Percentiles rank a stretch among this genome's conserved stretches.
Conservation (phyloP, 352 stramenopile species). For the Pythium aquatile region DNA sequence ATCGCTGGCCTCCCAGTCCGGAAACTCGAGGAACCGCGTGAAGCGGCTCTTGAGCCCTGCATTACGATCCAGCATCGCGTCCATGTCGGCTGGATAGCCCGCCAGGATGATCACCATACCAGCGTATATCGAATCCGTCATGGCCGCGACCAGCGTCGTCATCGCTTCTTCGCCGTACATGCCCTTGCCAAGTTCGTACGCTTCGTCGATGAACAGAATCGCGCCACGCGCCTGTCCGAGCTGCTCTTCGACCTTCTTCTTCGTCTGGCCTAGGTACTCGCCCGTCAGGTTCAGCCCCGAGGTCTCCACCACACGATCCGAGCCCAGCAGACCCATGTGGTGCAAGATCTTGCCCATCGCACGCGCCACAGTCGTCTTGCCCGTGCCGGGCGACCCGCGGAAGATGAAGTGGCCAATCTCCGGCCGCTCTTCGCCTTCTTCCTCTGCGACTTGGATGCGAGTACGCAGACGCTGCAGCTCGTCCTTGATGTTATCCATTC, state of each 20-base stretch:
- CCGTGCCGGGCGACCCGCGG: constrained; percentile 82
- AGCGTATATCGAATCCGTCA: constrained; percentile 82
- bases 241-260: constrained; percentile 86
- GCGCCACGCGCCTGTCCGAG: constrained; percentile 87
- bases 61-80: constrained; percentile 89
- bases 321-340: constrained; percentile 88
- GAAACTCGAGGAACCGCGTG: constrained; percentile 87
- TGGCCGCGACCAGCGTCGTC: constrained; percentile 86
- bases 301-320: constrained; percentile 90
- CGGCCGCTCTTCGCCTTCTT: constrained; percentile 56
- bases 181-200: constrained; percentile 88
- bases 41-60: constrained; percentile 91
- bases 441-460: constrained; percentile 59
- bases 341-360: constrained; percentile 93
- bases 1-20: constrained; percentile 82
- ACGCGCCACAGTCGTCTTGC: constrained; percentile 90
- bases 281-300: constrained; percentile 87
- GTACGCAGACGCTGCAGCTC: constrained; percentile 55
- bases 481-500: constrained; percentile 59
- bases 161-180: constrained; percentile 85
- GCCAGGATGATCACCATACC: constrained; percentile 90
- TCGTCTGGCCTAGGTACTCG: constrained; percentile 87
- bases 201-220: constrained; percentile 93
- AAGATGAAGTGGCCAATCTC: constrained; percentile 87
- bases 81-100: constrained; percentile 87